Base-by-base conservation (phyloP, 352 stramenopile genomes). In the Phytophthora cryptogea region DNA sequence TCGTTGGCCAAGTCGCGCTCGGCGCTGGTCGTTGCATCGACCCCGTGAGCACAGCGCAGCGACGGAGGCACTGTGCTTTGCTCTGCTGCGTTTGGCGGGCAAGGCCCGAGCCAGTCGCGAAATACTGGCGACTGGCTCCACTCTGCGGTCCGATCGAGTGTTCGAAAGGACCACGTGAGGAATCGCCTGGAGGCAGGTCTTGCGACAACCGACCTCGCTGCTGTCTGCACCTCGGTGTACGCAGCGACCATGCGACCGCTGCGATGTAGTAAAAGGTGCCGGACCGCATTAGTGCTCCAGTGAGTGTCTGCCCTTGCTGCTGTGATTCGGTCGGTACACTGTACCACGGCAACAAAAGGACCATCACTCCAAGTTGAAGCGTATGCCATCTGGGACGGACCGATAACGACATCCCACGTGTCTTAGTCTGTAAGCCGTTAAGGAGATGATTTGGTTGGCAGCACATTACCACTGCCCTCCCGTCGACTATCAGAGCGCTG, bases 1-100 rank as follows among this genome's bases (percentile, higher is more conserved):
- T 67, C 31, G 59, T 67, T 28, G 43, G 20, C 37, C 48, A 58
- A 61, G 54, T 54, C 54, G 54, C 54, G 41, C 52, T 35, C 41
- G 30, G 28, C 40, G 26, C 42, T 32, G 26, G 54, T 63, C 45
- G 54, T 63, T 47, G 53, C 26, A 20, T 60, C 43, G 45, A 41
- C 33, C 14, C 20, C 10, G 32, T 16, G 16, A 54, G 33, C 17
- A 33, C 23, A 28, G 23, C 16, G 27, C 37, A 28, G 51, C n/a
- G 37, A n/a, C 36, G 3, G 36, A 2, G 16, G n/a, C 50, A 42
- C 37, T 27, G 37, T 57, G 37, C 30, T 26, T 23, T n/a, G 36
- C 36, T 40, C 26, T 41, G 35, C 20, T 23, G 20, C 20, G 20
- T 23, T 23, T 23, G 20, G 20, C 35, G 26, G 41, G 42, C 41